Evolutionary conservation across 1,139 yeast genomes (phyloP), one percentile per base, ranked within the genome.

Genomic region (Blastobotrys malaysiensis): DNA sequence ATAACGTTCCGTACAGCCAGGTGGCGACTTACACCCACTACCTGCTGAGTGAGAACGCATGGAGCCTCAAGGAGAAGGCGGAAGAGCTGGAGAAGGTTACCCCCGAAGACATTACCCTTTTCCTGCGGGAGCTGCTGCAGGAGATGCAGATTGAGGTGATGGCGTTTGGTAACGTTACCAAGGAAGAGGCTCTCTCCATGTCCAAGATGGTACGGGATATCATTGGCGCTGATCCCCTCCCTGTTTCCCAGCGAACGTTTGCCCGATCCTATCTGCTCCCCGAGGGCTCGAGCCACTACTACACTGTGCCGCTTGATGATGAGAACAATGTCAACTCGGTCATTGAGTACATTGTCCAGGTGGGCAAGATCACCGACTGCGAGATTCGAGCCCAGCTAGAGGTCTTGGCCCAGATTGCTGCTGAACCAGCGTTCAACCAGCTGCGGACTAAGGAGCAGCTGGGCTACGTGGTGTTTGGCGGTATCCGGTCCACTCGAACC

Each of bases 361-460:
- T 89, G 31, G 89, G 87, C 19, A 73, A 76, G 43, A 69, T 78
- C 73, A 62, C 65, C 45, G 72, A 74, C 51, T 54, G 63, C 6
- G 64, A 66, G 20, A 53, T 65, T 18, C 67, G 76, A 46, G 78
- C 89, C 0, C 66, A 81, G 52, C 76, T 86, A 18, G 90, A 86
- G 52, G 72, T 93, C 52, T 70, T 89, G 50, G 80, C 86, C 0
- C 90, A 88, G 54, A 77, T 90, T 58, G 75, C 86, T 50, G 82
- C 80, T 59, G 98, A 91, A 67, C 97, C 97, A 1, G 87, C 91
- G 53, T 93, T 93, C 69, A 85, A 88, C 67, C 88, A 87, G 60
- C 77, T 93, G 55, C 79, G 99, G 69, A 93, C 99, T 2, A 85
- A 88, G 63, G 99, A 93, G 70, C 98, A 93, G 68, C 76, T 88